These are phyloP conservation scores for Fusarium sp. DNA, from an alignment of 2,329 filamentous ascomycete genomes.

Conservation along the genomic window DNA sequence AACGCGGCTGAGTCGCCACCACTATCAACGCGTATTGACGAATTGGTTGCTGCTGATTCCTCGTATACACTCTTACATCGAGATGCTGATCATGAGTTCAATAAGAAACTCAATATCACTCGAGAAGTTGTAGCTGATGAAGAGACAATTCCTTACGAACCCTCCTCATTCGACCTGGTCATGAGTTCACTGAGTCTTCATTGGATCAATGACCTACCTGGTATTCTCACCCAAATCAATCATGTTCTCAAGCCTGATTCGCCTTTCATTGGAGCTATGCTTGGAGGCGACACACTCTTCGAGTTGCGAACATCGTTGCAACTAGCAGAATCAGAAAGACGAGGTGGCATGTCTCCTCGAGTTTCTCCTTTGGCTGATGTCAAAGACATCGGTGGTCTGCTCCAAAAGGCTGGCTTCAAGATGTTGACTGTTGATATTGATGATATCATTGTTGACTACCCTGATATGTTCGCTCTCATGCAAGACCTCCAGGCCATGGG, in stretches of 20 bases:
- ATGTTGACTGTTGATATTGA: slow-evolving; percentile 97
- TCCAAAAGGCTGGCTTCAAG: slow-evolving; percentile 91
- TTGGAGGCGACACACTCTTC: slow-evolving; percentile 92
- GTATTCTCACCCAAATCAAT: slow-evolving; percentile 86
- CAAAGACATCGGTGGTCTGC: slow-evolving; percentile 86
- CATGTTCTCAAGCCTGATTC: slow-evolving; percentile 87
- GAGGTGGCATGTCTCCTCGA: slow-evolving; percentile 91
- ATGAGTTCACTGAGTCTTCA: slow-evolving; percentile 91
- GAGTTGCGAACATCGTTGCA: slow-evolving; percentile 94
- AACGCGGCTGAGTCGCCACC: slow-evolving; percentile 70
- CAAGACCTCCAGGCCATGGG: slow-evolving; percentile 96
- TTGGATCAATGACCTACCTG: slow-evolving; percentile 97
- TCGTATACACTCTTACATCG: slow-evolving; percentile 83
- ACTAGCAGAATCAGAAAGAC: slow-evolving; percentile 88
- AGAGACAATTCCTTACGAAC: slow-evolving; percentile 79
- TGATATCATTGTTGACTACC: slow-evolving; percentile 96
- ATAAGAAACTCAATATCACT: slow-evolving; percentile 76
- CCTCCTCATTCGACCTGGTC: slow-evolving; percentile 87
- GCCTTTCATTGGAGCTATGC: slow-evolving; percentile 95
- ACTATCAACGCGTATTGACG: slow-evolving; percentile 76
- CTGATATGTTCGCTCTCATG: slow-evolving; percentile 91
- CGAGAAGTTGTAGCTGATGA: slow-evolving; percentile 80
- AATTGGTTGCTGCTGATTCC: slow-evolving; percentile 84
- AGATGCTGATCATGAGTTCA: slow-evolving; percentile 80
- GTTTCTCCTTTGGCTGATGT: slow-evolving; percentile 94